Percentiles rank a stretch among this genome's conserved stretches.
Conservation (phyloP, 2,329 filamentous ascomycete species). For the Myriosclerotinia curreyana region DNA sequence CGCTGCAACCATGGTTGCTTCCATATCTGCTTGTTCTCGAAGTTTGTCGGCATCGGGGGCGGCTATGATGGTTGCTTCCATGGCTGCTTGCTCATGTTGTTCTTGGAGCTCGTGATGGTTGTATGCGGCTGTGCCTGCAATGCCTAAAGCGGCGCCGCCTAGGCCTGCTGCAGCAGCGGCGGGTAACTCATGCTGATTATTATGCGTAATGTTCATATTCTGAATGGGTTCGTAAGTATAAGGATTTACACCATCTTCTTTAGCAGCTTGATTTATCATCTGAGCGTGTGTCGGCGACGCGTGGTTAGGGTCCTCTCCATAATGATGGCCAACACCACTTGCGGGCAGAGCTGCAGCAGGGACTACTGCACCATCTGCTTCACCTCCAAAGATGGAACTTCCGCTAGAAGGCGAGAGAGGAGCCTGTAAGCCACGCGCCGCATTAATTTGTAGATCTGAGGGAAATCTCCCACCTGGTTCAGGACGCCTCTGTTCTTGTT, state of each 20-base stretch:
- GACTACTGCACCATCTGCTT: conserved; percentile 52
- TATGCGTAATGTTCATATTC: conserved; percentile 19
- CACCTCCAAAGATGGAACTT: conserved; percentile 58
- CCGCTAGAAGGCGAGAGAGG: conserved; percentile 78
- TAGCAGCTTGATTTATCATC: conserved; percentile 50
- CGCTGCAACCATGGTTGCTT: conserved; percentile 32
- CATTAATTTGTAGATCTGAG: conserved; percentile 83
- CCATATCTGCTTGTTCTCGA: conserved; percentile 28
- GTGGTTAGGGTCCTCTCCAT: conserved; percentile 36
- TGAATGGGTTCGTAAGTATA: conserved; percentile 46
- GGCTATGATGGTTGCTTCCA: conserved; percentile 31
- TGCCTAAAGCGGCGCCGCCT: conserved; percentile 29
- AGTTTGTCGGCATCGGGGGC: conserved; percentile 29
- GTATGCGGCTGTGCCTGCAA: conserved; percentile 27
- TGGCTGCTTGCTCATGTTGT: conserved; percentile 23
- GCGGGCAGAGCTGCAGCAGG: conserved; percentile 49
- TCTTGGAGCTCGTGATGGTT: conserved; percentile 21
- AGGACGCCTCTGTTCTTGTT: conserved; percentile 63
- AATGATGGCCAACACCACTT: conserved; percentile 31
- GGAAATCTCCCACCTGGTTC: conserved; percentile 96
- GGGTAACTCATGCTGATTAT: conserved; percentile 18
- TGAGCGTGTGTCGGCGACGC: conserved; percentile 50
- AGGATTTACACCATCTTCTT: conserved; percentile 56
- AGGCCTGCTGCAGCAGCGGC: conserved; percentile 28
- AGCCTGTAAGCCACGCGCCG: conserved; percentile 73